phyloP scores from a whole-genome alignment of 2,329 filamentous ascomycete genomes.

The Colletotrichum incanum region DNA sequence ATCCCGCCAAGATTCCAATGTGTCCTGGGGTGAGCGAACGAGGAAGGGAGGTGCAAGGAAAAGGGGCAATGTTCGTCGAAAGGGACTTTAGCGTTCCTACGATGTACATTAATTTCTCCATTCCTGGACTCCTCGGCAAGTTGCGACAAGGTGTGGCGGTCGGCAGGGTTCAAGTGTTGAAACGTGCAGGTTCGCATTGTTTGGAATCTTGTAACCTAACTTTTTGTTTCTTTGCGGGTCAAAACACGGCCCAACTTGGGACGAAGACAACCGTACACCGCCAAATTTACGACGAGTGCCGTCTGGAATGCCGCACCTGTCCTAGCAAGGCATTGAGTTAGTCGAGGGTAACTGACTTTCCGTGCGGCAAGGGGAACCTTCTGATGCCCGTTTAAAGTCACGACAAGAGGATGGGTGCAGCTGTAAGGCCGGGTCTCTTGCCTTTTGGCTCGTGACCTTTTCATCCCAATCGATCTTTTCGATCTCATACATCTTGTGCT shows the following conservation, averaged over 20 bases:
- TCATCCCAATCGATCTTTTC: background rate
- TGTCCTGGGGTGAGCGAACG: too few relatives aligned
- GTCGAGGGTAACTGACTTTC: background rate
- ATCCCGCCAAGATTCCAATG: too few relatives aligned
- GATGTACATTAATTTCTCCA: background rate
- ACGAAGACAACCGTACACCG: background rate
- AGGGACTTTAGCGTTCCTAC: conserved; percentile 17
- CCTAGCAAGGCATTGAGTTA: conserved; percentile 2
- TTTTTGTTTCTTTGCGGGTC: background rate
- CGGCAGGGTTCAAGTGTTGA: conserved; percentile 27
- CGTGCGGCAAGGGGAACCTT: background rate
- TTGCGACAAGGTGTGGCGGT: background rate
- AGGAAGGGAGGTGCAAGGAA: background rate
- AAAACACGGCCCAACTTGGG: conserved; percentile 18
- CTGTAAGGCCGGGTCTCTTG: background rate
- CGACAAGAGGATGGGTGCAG: conserved; percentile 5
- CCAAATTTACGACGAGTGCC: conserved; percentile 13
- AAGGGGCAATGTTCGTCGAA: background rate
- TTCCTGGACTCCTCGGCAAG: background rate
- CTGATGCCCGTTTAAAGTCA: background rate
- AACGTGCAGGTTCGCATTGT: conserved; percentile 27
- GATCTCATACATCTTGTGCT: conserved; percentile 16
- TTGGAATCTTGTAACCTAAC: conserved; percentile 34
- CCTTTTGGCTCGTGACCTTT: conserved; percentile 8
- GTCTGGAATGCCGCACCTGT: conserved; percentile 23